Evolutionary conservation across 768 basidiomycete genomes (phyloP), one percentile per base, ranked within the genome.

Genomic region (Strobilomyces echinocephalus): DNA sequence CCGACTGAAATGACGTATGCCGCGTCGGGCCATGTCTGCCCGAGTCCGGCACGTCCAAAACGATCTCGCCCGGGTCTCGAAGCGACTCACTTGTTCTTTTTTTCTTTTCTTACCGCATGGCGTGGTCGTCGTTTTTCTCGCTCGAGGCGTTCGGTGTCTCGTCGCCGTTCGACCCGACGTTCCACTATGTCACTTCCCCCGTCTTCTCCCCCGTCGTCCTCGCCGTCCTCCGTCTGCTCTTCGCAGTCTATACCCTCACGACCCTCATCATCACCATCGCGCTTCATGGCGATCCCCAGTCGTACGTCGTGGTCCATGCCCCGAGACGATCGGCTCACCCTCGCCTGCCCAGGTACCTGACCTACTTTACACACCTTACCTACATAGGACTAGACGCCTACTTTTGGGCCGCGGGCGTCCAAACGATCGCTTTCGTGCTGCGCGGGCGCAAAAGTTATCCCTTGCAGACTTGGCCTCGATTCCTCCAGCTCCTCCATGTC

Each of bases 301-400:
- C 77, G 70, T 49, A 36, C 70, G 46, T 69, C 60, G 70, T 64
- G 58, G 63, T 72, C 15, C 46, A 31, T 26, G 24, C 39, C 49
- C 20, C 26, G 43, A 14, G 6, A 51, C 53, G n/a, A 2, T 39
- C 8, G 41, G 20, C 24, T 50, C 46, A 49, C 31, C 34, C 8
- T 38, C 44, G 31, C 26, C 9, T 15, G 0, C 33, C 5, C 62
- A 86, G 85, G 18, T 84, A 71, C 70, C 76, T 84, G 58, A 78
- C 79, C 8, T 87, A 82, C 68, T 87, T 87, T 65, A 87, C 85
- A 0, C 59, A 79, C 53, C 74, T 87, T 1, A 76, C 81, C 0
- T 85, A 80, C 53, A 79, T 80, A 35, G 87, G 87, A 0, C 59
- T 86, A 1, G 74, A 77, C 18, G 74, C 83, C 20, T 88, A 87